phyloP scores from a whole-genome alignment of 2,329 filamentous ascomycete species.

The Escovopsis sp. region DNA sequence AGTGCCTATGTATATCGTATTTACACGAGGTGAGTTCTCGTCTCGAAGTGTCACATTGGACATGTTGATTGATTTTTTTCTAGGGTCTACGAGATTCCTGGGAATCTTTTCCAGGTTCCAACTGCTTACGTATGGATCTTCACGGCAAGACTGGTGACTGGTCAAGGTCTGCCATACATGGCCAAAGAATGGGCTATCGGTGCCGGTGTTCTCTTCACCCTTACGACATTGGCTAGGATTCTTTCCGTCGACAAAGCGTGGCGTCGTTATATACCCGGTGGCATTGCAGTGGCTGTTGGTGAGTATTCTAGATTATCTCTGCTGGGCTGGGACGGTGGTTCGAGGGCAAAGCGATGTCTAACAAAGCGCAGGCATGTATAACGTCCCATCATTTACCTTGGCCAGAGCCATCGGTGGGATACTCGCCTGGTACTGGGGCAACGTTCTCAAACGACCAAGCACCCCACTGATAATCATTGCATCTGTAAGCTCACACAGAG shows the following conservation, averaged over 20 bases:
- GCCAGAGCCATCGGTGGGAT: slow-evolving; percentile 71
- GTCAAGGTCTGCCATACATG: slow-evolving; percentile 72
- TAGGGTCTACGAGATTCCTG: slow-evolving; percentile 75
- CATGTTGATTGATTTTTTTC: not conserved
- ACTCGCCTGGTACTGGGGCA: slow-evolving; percentile 62
- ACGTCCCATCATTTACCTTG: slow-evolving; percentile 88
- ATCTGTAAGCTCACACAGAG: slow-evolving; percentile 28
- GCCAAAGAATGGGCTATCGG: slow-evolving; percentile 65
- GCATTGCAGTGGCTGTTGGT: slow-evolving; percentile 91
- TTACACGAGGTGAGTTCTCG: slow-evolving; percentile 48
- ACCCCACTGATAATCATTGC: slow-evolving; percentile 83
- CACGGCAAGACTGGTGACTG: slow-evolving; percentile 83
- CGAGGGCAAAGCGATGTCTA: not conserved
- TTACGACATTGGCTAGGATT: slow-evolving; percentile 58
- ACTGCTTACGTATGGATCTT: slow-evolving; percentile 97
- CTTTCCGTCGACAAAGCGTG: slow-evolving; percentile 40
- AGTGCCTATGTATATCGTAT: slow-evolving; percentile 78
- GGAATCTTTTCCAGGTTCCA: slow-evolving; percentile 81
- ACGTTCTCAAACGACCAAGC: slow-evolving; percentile 35
- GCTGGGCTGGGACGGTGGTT: no score
- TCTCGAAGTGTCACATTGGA: no score
- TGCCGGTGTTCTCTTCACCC: slow-evolving; percentile 59
- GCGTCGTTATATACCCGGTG: slow-evolving; percentile 70
- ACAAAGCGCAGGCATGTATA: slow-evolving; percentile 65
- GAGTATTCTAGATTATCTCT: slow-evolving; percentile 10